phyloP scores from a whole-genome alignment of 345 rosid species.

The Clausena lansium region DNA sequence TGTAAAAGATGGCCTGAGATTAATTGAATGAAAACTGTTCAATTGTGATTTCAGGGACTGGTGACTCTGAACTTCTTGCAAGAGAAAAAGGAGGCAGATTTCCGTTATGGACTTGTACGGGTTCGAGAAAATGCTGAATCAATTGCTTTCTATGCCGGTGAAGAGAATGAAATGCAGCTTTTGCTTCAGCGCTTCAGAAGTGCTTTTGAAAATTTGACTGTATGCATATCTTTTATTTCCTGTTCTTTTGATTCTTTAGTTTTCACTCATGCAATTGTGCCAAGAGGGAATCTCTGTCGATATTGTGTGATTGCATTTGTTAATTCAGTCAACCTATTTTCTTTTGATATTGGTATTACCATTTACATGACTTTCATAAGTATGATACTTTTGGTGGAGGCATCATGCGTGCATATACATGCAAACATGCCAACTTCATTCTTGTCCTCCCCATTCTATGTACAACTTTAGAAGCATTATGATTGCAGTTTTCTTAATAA shows the following conservation, averaged over 20 bases:
- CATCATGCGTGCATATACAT: neutral
- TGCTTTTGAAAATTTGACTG: constrained; percentile 84
- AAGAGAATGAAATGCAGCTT: constrained; percentile 84
- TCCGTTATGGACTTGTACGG: constrained; percentile 93
- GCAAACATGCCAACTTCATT: neutral
- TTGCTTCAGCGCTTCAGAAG: constrained; percentile 83
- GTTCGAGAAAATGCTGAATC: constrained; percentile 98
- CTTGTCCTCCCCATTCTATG: neutral
- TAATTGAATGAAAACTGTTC: constrained; percentile 5
- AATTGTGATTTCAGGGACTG: constrained; percentile 59
- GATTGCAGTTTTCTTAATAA: neutral
- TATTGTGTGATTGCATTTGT: neutral
- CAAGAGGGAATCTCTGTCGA: neutral
- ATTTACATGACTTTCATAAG: neutral
- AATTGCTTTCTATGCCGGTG: constrained; percentile 92
- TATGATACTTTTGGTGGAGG: neutral
- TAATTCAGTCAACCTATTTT: neutral
- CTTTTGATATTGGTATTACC: neutral
- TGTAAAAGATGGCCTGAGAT: neutral
- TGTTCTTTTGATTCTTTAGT: constrained; percentile 10
- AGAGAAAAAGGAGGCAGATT: constrained; percentile 98
- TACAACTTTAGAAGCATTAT: neutral
- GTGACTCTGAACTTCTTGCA: constrained; percentile 88
- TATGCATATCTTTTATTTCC: constrained; percentile 29
- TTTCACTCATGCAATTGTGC: neutral